Evolutionary conservation across 1,284 basidiomycete genomes (phyloP), one percentile per base, ranked within the genome.

Genomic region (Melampsora americana): DNA sequence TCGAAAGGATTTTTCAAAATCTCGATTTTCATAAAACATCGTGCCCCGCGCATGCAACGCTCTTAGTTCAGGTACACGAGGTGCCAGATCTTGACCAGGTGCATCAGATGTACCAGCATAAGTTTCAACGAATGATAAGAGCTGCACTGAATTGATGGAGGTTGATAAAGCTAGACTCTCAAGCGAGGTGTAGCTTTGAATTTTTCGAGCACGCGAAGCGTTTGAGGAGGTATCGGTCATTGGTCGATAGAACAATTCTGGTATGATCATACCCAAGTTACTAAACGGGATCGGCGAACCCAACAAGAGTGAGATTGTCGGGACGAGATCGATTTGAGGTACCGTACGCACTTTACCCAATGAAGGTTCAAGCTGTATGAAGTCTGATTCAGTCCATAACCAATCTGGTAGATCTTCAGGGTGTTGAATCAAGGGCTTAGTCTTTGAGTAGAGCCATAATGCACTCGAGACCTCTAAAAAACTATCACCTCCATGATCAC

Each of bases 401-500:
- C 80, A 80, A 23, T 32, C 48, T 28, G 71, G 61, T 74, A 74
- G 16, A 7, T 20, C 28, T 35, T 56, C 14, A 20, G 61, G 59
- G 64, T 65, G 16, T 70, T 77, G 77, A 56, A 78, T 65, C 28
- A 85, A 76, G 2, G 80, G 78, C 42, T 77, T 69, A 0, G 80
- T 80, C 78, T 85, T 85, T n/a, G 91, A 92, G 84, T 97, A 99
- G 56, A 98, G 85, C 95, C 95, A 99, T 35, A 96, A 83, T 0
- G 87, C 94, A 0, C 93, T 86, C 5, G 92, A 90, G 0, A 93
- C 92, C 81, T 99, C 96, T 30, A 91, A 87, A 18, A 87, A 86
- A 0, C 90, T 90, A 81, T 98, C 96, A 1, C 96, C 95, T 0
- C 95, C 95, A 80, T 99, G 95, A 80, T 99, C 95, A 9, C 96